These are phyloP conservation scores for Sporothrix phasma DNA, from an alignment of 2,329 filamentous ascomycete genomes.

Conservation along the genomic window DNA sequence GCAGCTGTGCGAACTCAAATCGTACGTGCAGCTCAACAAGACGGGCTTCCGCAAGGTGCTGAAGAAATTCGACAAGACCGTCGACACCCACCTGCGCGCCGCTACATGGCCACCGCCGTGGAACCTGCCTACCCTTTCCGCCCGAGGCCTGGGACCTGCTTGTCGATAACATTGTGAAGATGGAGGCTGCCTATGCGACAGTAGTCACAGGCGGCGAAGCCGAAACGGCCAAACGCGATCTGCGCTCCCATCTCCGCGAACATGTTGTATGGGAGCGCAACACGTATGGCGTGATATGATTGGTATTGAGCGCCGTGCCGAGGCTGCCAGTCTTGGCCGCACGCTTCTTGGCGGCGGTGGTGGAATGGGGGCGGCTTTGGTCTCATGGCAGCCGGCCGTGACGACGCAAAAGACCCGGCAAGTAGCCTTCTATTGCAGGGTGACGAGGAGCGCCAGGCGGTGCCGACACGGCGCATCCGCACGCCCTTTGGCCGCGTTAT, in stretches of 20 bases:
- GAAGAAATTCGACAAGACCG: slow-evolving; percentile 97
- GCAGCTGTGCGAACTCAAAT: slow-evolving; percentile 87
- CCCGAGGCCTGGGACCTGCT: slow-evolving; percentile 60
- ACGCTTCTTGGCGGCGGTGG: slow-evolving; percentile 58
- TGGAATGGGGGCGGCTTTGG: slow-evolving; percentile 12
- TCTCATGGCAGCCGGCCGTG: slow-evolving; percentile 15
- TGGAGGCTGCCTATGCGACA: slow-evolving; percentile 72
- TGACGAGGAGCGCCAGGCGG: slow-evolving; percentile 54
- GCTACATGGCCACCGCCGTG: slow-evolving; percentile 67
- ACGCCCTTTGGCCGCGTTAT: slow-evolving; percentile 58
- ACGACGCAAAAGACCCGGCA: slow-evolving; percentile 41
- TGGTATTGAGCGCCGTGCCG: slow-evolving; percentile 87
- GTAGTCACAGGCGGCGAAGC: slow-evolving; percentile 76
- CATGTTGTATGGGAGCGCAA: slow-evolving; percentile 99
- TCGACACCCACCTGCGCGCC: slow-evolving; percentile 71
- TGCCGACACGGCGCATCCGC: slow-evolving; percentile 32
- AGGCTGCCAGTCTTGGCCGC: slow-evolving; percentile 83
- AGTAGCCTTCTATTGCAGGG: slow-evolving; percentile 67
- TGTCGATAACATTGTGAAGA: slow-evolving; percentile 58
- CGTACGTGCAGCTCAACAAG: slow-evolving; percentile 89
- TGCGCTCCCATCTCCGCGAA: slow-evolving; percentile 83
- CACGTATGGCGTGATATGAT: slow-evolving; percentile 99
- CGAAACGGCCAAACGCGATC: slow-evolving; percentile 66
- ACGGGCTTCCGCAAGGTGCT: slow-evolving; percentile 93
- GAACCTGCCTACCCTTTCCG: slow-evolving; percentile 74